Conservation (phyloP, 192 early-diverging fungal species). For the Coemansia sp. region DNA sequence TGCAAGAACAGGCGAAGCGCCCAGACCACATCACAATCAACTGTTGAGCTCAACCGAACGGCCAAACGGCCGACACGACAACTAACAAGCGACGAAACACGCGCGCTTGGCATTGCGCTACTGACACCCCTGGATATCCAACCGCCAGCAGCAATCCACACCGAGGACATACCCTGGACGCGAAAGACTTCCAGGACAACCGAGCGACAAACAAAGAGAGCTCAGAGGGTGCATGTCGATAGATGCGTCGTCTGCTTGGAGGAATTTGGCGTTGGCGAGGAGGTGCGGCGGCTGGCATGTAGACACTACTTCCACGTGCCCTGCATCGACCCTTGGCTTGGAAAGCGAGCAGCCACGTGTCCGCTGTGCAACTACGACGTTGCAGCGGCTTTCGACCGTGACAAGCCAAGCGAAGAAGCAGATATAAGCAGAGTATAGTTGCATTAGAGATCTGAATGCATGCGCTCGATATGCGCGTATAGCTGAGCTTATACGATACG, state of each 20-base stretch:
- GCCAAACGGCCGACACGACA: conserved; percentile 8
- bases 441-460: no score
- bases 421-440: no score
- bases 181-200: no score
- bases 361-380: conserved; percentile 49
- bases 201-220: no score
- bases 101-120: conserved; percentile 11
- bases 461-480: no score
- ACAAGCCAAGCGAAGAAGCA: not conserved
- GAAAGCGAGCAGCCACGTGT: conserved; percentile 25
- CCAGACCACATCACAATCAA: not conserved
- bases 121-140: conserved; percentile 35
- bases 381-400: conserved; percentile 1
- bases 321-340: conserved; percentile 49
- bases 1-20: conserved; percentile 6
- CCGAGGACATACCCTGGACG: no score
- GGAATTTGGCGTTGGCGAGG: conserved; percentile 31
- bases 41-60: no score
- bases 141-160: not conserved
- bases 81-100: conserved; percentile 22
- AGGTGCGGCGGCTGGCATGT: conserved; percentile 45
- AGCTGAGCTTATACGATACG: no score
- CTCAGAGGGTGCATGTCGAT: no score
- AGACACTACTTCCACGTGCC: conserved; percentile 38
- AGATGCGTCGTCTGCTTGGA: conserved; percentile 28